Evolutionary conservation across 2,329 filamentous ascomycete genomes (phyloP).

Genomic region (Colletotrichum sp.): DNA sequence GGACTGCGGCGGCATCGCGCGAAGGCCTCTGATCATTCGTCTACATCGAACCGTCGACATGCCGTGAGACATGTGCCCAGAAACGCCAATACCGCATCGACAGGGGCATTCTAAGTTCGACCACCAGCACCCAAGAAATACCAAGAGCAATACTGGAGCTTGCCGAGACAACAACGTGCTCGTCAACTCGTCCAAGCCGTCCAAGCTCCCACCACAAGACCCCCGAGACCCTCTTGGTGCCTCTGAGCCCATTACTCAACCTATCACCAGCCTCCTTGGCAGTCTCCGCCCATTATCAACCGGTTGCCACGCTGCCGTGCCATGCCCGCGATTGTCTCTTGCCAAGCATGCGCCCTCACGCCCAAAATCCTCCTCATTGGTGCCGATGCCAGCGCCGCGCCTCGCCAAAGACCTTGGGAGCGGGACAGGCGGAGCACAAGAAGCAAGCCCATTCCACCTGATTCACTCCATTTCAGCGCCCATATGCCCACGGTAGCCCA

Average conservation of each 20-base stretch:
- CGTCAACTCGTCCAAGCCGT: neutral
- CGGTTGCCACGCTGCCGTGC: slow-evolving; percentile 20
- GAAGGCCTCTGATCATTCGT: neutral
- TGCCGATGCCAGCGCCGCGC: slow-evolving; percentile 6
- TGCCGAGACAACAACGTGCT: slow-evolving; percentile 9
- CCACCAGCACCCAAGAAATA: neutral
- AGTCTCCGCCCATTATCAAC: slow-evolving; percentile 18
- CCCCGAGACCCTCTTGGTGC: neutral
- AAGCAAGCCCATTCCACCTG: slow-evolving; percentile 16
- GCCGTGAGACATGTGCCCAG: slow-evolving; percentile 18
- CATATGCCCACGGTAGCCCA: neutral
- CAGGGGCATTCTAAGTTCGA: slow-evolving; percentile 1
- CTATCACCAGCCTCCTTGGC: slow-evolving; percentile 16
- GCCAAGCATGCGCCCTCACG: slow-evolving; percentile 18
- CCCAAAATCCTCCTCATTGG: slow-evolving; percentile 12
- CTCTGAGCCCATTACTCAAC: neutral
- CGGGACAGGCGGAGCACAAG: slow-evolving; percentile 22
- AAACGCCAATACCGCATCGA: slow-evolving; percentile 15
- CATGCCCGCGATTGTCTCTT: slow-evolving; percentile 20
- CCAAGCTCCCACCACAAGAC: slow-evolving; percentile 1
- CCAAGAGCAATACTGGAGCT: neutral
- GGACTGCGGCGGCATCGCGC: neutral
- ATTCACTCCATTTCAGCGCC: neutral
- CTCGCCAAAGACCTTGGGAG: slow-evolving; percentile 11
- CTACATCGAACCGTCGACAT: neutral